phyloP scores from a whole-genome alignment of 129 eudicot genomes.

The Chrysanthemum makinoi region DNA sequence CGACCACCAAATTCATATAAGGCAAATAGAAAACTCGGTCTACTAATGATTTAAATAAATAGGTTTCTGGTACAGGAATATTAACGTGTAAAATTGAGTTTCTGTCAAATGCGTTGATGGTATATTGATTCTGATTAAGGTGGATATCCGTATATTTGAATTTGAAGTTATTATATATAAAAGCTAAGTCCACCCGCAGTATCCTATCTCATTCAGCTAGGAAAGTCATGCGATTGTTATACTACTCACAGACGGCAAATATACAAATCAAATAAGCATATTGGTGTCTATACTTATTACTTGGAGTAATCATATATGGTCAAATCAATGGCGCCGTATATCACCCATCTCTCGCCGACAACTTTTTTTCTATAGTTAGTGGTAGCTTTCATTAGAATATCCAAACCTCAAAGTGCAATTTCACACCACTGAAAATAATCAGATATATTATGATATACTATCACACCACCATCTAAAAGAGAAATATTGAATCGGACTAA shows the following conservation, averaged over 20 bases:
- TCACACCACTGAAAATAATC: slow-evolving; percentile 3
- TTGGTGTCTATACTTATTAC: not conserved
- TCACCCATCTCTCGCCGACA: not conserved
- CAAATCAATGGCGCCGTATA: not conserved
- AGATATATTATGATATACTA: slow-evolving; percentile 15
- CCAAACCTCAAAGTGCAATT: slow-evolving; percentile 7
- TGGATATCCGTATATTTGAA: too few species aligned
- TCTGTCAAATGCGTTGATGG: too few species aligned
- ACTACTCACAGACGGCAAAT: too few species aligned
- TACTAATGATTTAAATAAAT: not conserved
- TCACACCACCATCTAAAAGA: not conserved
- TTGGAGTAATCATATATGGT: slow-evolving; percentile 4
- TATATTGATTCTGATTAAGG: too few species aligned
- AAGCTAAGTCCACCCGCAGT: too few species aligned
- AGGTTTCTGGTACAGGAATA: too few species aligned
- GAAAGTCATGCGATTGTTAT: too few species aligned
- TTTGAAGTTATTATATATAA: too few species aligned
- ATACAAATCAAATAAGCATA: too few species aligned
- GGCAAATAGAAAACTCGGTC: slow-evolving; percentile 6
- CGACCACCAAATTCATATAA: not conserved
- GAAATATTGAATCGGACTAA: not conserved
- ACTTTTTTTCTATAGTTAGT: slow-evolving; percentile 6
- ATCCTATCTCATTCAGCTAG: too few species aligned
- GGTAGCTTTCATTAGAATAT: slow-evolving; percentile 20
- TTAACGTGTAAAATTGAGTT: too few species aligned